Conservation (phyloP, 352 stramenopile species). For the Phytopythium litorale region DNA sequence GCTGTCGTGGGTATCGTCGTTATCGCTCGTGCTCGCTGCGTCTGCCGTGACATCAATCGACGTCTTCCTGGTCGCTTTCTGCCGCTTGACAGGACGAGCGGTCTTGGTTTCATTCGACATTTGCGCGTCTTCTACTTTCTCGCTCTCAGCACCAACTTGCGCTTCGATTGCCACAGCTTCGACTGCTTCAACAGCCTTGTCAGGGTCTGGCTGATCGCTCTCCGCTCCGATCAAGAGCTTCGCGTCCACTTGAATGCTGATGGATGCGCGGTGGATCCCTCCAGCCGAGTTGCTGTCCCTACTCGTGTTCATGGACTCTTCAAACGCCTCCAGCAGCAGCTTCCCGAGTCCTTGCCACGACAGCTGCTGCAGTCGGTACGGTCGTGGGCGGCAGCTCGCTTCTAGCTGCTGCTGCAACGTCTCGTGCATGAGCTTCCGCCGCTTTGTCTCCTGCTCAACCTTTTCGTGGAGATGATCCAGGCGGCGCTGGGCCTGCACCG, state of each 20-base stretch:
- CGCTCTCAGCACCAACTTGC: neutral
- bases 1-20: conserved; percentile 39
- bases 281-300: conserved; percentile 18
- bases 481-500: conserved; percentile 10
- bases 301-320: conserved; percentile 27
- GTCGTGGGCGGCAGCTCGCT: conserved; percentile 11
- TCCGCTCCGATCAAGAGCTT: neutral
- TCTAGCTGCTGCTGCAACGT: conserved; percentile 17
- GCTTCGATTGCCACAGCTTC: too few species aligned
- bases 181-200: neutral
- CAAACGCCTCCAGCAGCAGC: conserved; percentile 57
- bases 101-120: neutral
- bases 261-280: conserved; percentile 19
- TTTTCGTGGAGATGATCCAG: conserved; percentile 23
- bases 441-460: conserved; percentile 16
- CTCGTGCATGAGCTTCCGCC: conserved; percentile 20
- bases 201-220: neutral
- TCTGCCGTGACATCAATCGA: conserved; percentile 1
- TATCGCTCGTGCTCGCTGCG: conserved; percentile 21
- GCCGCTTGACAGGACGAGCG: conserved; percentile 10
- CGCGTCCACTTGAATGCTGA: conserved; percentile 10
- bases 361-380: conserved; percentile 36
- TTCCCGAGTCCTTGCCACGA: conserved; percentile 57
- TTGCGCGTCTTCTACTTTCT: neutral
- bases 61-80: conserved; percentile 6